Base-by-base conservation (phyloP, 495 filamentous ascomycete genomes). In the Trichoderma orchidacearum region DNA sequence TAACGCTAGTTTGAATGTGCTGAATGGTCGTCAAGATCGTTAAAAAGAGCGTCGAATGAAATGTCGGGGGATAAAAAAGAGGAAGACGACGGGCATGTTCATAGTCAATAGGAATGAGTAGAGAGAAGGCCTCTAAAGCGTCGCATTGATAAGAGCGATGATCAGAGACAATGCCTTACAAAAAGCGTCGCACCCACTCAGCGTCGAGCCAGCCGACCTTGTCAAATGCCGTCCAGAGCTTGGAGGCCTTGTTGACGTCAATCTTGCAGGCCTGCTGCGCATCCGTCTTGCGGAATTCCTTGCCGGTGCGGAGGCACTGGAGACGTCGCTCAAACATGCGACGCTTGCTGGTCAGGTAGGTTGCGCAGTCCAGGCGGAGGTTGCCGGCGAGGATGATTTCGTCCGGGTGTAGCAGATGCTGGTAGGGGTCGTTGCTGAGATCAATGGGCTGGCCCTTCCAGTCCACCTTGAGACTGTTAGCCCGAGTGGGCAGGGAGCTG, bases 211-310 rank as follows among this genome's bases (percentile, higher is more conserved):
- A 96, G 55, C 89, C 89, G 51, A 95, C 87, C 53, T 84, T 84
- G 21, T 96, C 87, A 65, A 87, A 98, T 28, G 89, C 90, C 38
- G 84, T 83, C 90, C 90, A 96, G 53, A 98, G 78, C 68, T 93
- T 94, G 63, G 89, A 95, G 28, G 93, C 90, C 77, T 98, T 98
- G 75, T 96, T 96, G 68, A 96, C 93, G 67, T 98, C 93, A 59
- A 96, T 96, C 76, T 94, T 94, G 80, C 90, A 95, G 27, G 89
- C 89, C 68, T 95, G 89, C 69, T 98, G 93, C 30, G 90, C 88
- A 67, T 96, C 88, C n/a, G 93, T 96, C 81, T 96, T 98, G 59
- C 89, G 80, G 65, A 98, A 98, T 64, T 93, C 87, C 70, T 95
- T 93, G 62, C 80, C 79, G 51, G 84, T 81, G 51, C 70, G 70